phyloP scores from a whole-genome alignment of 129 eudicot species.

The Scalesia atractyloides region DNA sequence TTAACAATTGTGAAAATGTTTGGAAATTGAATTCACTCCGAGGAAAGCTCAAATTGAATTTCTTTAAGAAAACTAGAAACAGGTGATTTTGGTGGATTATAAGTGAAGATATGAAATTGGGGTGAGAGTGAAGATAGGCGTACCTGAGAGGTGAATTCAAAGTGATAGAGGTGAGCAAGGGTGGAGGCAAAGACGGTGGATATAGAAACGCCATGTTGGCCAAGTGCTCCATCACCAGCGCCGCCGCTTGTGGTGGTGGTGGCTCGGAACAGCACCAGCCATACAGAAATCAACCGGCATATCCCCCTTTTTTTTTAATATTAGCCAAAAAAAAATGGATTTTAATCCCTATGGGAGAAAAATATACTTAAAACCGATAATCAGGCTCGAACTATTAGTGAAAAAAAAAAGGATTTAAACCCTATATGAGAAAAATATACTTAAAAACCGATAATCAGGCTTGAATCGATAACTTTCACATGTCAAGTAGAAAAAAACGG shows the following conservation, averaged over 20 bases:
- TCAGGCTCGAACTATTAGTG: too few relatives aligned
- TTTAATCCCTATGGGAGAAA: too few relatives aligned
- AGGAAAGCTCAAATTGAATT: too few relatives aligned
- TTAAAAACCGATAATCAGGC: too few relatives aligned
- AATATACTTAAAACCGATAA: too few relatives aligned
- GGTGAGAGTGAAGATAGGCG: neutral
- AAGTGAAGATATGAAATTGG: neutral
- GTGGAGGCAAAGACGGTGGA: conserved; percentile 67
- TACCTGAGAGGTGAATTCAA: conserved; percentile 77
- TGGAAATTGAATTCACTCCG: neutral
- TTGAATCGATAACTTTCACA: too few relatives aligned
- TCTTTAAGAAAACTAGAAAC: too few relatives aligned
- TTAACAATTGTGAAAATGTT: neutral
- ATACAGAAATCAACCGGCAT: neutral
- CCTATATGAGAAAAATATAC: too few relatives aligned
- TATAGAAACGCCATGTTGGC: conserved; percentile 64
- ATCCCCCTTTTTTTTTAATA: too few relatives aligned
- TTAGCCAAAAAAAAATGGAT: too few relatives aligned
- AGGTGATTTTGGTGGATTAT: neutral
- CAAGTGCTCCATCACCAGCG: conserved; percentile 39
- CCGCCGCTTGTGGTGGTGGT: conserved; percentile 12
- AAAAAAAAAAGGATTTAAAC: too few relatives aligned
- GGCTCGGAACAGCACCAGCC: conserved; percentile 29
- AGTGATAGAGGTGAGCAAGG: conserved; percentile 73
- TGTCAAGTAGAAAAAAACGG: too few relatives aligned